Percentiles rank a stretch among this genome's conserved stretches.
phyloP scores from a whole-genome alignment of 2,329 filamentous ascomycete species.

The Pyrenophora teres region DNA sequence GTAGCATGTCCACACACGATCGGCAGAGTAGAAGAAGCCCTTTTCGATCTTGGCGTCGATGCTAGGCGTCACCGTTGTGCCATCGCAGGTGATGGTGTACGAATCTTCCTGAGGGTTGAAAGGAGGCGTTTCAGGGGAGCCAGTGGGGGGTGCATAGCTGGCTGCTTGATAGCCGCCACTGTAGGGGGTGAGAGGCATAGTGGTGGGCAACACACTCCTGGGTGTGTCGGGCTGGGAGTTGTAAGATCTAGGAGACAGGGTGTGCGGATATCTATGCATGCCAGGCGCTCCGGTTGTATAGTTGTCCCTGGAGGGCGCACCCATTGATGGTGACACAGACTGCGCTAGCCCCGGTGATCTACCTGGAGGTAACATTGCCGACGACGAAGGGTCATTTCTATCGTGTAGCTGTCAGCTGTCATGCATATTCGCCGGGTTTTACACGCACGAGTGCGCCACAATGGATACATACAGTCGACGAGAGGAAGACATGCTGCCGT shows the following conservation, averaged over 20 bases:
- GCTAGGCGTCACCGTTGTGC: constrained; percentile 66
- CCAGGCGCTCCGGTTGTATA: constrained; percentile 50
- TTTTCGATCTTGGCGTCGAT: constrained; percentile 85
- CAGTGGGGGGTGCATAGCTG: constrained; percentile 25
- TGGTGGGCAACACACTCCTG: constrained; percentile 41
- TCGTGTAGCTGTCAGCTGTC: constrained; percentile 46
- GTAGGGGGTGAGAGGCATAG: constrained; percentile 36
- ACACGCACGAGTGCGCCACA: constrained; percentile 42
- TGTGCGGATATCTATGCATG: constrained; percentile 40
- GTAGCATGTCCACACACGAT: constrained; percentile 90
- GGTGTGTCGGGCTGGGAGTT: constrained; percentile 45
- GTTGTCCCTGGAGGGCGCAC: constrained; percentile 50
- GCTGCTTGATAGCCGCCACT: constrained; percentile 23
- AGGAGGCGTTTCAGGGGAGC: constrained; percentile 47
- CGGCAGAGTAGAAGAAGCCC: constrained; percentile 77
- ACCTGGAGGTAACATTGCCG: constrained; percentile 53
- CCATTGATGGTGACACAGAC: constrained; percentile 49
- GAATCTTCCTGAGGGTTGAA: constrained; percentile 56
- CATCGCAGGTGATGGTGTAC: constrained; percentile 67
- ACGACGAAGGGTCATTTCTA: constrained; percentile 53
- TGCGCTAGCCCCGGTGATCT: constrained; percentile 50
- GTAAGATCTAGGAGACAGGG: constrained; percentile 47
- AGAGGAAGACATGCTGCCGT: constrained; percentile 47
- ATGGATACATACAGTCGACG: constrained; percentile 53
- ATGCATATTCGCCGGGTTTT: constrained; percentile 42